Evolutionary conservation across 2,329 filamentous ascomycete genomes (phyloP).

Genomic region (Cladophialophora bantiana): DNA sequence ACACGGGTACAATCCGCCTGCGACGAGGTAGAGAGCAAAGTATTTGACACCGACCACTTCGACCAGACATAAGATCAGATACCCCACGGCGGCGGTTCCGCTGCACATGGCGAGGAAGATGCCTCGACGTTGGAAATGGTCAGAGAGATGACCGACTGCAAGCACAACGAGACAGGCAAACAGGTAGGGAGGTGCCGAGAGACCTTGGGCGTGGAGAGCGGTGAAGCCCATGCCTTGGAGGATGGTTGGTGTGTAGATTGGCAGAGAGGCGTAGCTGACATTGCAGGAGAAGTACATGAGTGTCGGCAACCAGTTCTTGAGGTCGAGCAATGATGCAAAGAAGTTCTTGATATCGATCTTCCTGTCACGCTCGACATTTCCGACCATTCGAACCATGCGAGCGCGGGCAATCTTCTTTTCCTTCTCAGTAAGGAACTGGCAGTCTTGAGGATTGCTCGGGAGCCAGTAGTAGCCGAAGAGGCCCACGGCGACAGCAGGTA

Average conservation of each 20-base stretch:
- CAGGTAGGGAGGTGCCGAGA: conserved; percentile 81
- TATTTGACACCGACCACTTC: conserved; percentile 59
- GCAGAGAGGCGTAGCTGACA: conserved; percentile 70
- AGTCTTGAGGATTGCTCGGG: conserved; percentile 75
- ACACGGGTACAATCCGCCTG: conserved; percentile 69
- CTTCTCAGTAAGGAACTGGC: conserved; percentile 66
- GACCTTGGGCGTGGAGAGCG: conserved; percentile 65
- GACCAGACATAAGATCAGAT: conserved; percentile 68
- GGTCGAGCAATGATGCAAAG: conserved; percentile 51
- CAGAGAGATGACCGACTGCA: conserved; percentile 73
- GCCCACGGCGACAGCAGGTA: conserved; percentile 78
- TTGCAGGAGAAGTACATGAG: conserved; percentile 67
- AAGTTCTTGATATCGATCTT: conserved; percentile 25
- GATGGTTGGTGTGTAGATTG: conserved; percentile 66
- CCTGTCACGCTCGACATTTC: conserved; percentile 24
- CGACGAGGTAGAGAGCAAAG: conserved; percentile 61
- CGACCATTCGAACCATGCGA: conserved; percentile 32
- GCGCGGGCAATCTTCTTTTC: conserved; percentile 72
- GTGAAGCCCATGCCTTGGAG: conserved; percentile 34
- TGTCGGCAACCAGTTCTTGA: conserved; percentile 57
- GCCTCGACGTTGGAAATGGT: conserved; percentile 68
- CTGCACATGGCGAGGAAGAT: conserved; percentile 66
- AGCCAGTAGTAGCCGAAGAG: conserved; percentile 76
- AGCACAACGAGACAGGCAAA: conserved; percentile 74
- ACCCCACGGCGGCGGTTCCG: conserved; percentile 66